Percentiles rank a stretch among this genome's conserved stretches.
Evolutionary conservation across 2,329 filamentous ascomycete species (phyloP).

Genomic region (Xylaria sp.): DNA sequence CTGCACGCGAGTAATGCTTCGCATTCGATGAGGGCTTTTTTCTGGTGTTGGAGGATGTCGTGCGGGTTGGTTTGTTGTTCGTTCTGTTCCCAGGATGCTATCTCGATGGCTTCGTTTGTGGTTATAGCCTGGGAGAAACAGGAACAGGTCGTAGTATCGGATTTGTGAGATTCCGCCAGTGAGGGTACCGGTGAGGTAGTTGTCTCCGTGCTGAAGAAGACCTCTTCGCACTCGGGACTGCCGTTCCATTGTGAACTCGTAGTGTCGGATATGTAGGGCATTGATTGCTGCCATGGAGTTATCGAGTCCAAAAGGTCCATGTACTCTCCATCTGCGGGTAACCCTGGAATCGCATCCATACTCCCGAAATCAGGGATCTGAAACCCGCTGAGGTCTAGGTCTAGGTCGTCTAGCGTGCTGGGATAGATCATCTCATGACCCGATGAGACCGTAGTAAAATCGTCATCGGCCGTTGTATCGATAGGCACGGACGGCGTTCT

Average conservation of each 20-base stretch:
- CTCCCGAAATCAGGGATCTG: constrained; percentile 16
- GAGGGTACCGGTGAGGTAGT: constrained; percentile 11
- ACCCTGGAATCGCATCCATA: constrained; percentile 8
- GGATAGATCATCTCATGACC: constrained; percentile 13
- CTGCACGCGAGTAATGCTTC: constrained; percentile 17
- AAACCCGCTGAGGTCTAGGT: constrained; percentile 12
- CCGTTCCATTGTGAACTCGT: constrained; percentile 14
- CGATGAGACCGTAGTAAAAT: constrained; percentile 12
- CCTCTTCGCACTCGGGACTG: constrained; percentile 16
- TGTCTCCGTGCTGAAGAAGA: constrained; percentile 2
- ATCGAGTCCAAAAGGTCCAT: constrained; percentile 17
- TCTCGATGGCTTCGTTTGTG: constrained; percentile 18
- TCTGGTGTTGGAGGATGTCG: constrained; percentile 19
- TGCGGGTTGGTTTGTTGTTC: constrained; percentile 16
- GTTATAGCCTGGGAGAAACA: constrained; percentile 17
- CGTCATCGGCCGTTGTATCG: constrained; percentile 8
- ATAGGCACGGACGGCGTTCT: constrained; percentile 6
- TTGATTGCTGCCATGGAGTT: constrained; percentile 16
- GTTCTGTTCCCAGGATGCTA: constrained; percentile 16
- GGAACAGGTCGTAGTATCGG: constrained; percentile 6
- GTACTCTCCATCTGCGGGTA: constrained; percentile 16
- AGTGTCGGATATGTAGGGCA: constrained; percentile 12
- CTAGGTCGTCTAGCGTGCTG: constrained; percentile 15
- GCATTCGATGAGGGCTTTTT: constrained; percentile 18
- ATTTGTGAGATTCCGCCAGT: not conserved